Percentiles rank a stretch among this genome's conserved stretches.
Evolutionary conservation across 768 basidiomycete genomes (phyloP).

Genomic region (Hericium coralloides): DNA sequence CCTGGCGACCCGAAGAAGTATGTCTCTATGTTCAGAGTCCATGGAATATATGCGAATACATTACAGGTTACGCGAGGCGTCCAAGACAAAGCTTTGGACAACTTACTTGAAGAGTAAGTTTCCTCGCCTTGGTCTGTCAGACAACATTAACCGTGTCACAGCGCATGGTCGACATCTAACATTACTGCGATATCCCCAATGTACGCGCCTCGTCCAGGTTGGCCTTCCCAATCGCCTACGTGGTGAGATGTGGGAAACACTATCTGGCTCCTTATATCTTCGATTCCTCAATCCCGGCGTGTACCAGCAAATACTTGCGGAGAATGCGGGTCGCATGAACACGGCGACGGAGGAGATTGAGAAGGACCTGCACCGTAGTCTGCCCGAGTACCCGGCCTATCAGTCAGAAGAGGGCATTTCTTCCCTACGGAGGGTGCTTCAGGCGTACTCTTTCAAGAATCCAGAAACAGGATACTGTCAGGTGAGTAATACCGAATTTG

Average conservation of each 20-base stretch:
- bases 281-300: conserved; percentile 81
- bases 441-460: conserved; percentile 93
- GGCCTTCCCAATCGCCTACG: conserved; percentile 90
- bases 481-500: conserved; percentile 28
- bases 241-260: conserved; percentile 97
- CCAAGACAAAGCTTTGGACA: conserved; percentile 94
- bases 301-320: conserved; percentile 66
- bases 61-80: conserved; percentile 73
- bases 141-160: conserved; percentile 21
- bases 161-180: conserved; percentile 94
- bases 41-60: background rate
- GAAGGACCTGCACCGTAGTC: conserved; percentile 91
- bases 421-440: conserved; percentile 80
- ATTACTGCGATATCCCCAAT: conserved; percentile 89
- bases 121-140: conserved; percentile 14
- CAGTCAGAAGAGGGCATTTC: conserved; percentile 83
- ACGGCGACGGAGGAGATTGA: conserved; percentile 98
- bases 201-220: conserved; percentile 95
- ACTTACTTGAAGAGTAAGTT: conserved; percentile 66
- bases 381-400: conserved; percentile 96
- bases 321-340: conserved; percentile 69
- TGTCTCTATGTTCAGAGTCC: conserved; percentile 12
- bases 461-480: conserved; percentile 95
- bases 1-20: conserved; percentile 91
- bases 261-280: conserved; percentile 89